A percentile compares a stretch with the other conserved stretches of the same genome.
These are phyloP conservation scores for Grifola frondosa DNA, from an alignment of 1,284 basidiomycete genomes.

Conservation along the genomic window DNA sequence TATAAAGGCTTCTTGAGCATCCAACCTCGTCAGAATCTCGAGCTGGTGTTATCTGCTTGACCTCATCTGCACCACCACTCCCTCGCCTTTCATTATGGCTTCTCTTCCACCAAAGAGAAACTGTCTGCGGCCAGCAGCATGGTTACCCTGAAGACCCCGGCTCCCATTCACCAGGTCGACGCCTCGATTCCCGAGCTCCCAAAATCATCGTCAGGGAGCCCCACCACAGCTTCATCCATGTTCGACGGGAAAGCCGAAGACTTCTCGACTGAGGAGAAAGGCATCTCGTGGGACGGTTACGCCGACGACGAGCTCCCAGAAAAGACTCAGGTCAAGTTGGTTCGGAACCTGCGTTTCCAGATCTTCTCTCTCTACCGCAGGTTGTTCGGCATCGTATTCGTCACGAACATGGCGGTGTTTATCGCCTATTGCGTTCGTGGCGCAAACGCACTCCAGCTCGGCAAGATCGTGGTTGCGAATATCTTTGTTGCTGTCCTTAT, in stretches of 20 bases:
- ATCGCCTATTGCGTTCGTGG: slow-evolving; percentile 41
- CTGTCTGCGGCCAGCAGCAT: neutral
- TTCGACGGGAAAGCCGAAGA: slow-evolving; percentile 16
- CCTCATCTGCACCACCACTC: no score
- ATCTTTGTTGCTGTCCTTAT: slow-evolving; percentile 54
- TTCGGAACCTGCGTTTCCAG: slow-evolving; percentile 53
- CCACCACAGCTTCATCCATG: slow-evolving; percentile 15
- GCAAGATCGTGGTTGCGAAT: slow-evolving; percentile 49
- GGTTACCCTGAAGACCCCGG: slow-evolving; percentile 2
- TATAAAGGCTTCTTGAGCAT: no score
- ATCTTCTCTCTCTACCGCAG: slow-evolving; percentile 55
- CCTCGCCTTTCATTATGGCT: neutral
- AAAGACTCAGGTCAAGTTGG: slow-evolving; percentile 42
- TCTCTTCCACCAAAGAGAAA: slow-evolving; percentile 6
- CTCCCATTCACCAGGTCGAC: slow-evolving; percentile 5
- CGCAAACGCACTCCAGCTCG: slow-evolving; percentile 43
- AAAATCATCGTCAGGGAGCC: slow-evolving; percentile 5
- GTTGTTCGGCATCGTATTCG: slow-evolving; percentile 55
- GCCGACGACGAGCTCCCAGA: slow-evolving; percentile 48
- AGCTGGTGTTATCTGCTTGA: no score
- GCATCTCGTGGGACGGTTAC: slow-evolving; percentile 47
- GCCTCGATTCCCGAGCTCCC: slow-evolving; percentile 8
- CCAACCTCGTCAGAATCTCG: no score
- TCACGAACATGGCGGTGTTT: slow-evolving; percentile 51
- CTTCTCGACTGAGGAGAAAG: slow-evolving; percentile 28